Evolutionary conservation across 768 basidiomycete genomes (phyloP).

Genomic region (Xerocomellus chrysenteron): DNA sequence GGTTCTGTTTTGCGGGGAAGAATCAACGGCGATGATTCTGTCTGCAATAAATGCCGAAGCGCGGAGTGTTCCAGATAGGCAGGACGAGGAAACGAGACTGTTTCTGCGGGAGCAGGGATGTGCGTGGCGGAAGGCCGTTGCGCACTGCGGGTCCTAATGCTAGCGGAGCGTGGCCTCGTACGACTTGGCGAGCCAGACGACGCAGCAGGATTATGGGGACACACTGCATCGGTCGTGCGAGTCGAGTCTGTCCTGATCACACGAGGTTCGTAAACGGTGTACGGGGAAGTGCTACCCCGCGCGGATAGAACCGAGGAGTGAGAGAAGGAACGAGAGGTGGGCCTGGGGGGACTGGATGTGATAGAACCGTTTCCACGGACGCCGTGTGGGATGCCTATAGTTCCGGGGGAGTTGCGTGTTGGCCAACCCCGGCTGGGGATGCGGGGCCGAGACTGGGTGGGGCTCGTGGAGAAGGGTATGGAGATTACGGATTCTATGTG

Average conservation of each 20-base stretch:
- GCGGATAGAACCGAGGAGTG: constrained; percentile 33
- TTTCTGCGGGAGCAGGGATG: constrained; percentile 30
- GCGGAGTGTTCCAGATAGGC: constrained; percentile 77
- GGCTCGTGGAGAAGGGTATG: constrained; percentile 49
- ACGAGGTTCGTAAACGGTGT: constrained; percentile 57
- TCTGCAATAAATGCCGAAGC: constrained; percentile 66
- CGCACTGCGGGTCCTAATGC: constrained; percentile 23
- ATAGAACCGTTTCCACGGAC: constrained; percentile 34
- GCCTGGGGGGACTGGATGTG: constrained; percentile 38
- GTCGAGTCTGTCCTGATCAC: constrained; percentile 59
- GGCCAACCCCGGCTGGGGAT: constrained; percentile 35
- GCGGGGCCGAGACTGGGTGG: constrained; percentile 41
- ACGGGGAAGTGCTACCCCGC: constrained; percentile 32
- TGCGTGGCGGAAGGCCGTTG: constrained; percentile 30
- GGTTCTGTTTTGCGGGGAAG: constrained; percentile 41
- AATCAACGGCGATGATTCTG: constrained; percentile 40
- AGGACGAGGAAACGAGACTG: constrained; percentile 57
- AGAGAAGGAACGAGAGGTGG: constrained; percentile 46
- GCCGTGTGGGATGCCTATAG: constrained; percentile 40
- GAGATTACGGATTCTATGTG: constrained; percentile 66
- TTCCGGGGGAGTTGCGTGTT: constrained; percentile 29
- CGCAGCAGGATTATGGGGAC: constrained; percentile 37
- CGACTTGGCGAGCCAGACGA: constrained; percentile 45
- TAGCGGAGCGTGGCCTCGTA: constrained; percentile 44
- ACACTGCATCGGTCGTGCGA: constrained; percentile 42